These are phyloP conservation scores for Xylaria sp. DNA, from an alignment of 2,329 filamentous ascomycete species.

Conservation along the genomic window DNA sequence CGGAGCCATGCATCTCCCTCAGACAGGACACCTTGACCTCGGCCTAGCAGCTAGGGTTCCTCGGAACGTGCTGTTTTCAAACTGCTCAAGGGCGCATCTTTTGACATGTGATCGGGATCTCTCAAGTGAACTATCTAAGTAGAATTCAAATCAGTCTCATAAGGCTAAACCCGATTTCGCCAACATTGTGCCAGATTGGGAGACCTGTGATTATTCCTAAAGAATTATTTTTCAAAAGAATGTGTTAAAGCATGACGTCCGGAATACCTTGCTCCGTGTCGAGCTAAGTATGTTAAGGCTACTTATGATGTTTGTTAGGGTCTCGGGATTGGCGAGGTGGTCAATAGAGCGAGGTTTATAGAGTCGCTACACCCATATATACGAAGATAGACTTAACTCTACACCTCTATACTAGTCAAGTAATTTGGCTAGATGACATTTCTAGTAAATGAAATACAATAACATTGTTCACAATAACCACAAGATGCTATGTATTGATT, in stretches of 20 bases:
- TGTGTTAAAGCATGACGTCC: not conserved
- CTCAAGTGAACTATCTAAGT: not conserved
- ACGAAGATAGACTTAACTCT: no score
- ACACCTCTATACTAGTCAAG: no score
- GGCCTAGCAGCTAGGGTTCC: slow-evolving; percentile 3
- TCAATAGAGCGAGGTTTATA: no score
- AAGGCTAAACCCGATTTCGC: not conserved
- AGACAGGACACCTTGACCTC: slow-evolving; percentile 11
- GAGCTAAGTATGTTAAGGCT: not conserved
- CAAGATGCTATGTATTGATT: no score
- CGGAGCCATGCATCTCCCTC: not conserved
- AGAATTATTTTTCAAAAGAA: not conserved
- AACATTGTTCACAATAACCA: no score
- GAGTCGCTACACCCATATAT: no score
- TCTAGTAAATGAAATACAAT: no score
- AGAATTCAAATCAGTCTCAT: not conserved
- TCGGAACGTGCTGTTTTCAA: slow-evolving; percentile 3
- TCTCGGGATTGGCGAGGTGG: no score
- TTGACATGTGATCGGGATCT: slow-evolving; percentile 21
- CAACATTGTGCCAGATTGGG: not conserved
- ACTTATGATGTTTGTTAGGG: not conserved
- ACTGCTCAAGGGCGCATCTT: not conserved
- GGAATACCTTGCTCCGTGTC: not conserved
- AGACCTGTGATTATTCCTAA: no score
- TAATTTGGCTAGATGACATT: no score